phyloP scores from a whole-genome alignment of 2,329 filamentous ascomycete species.

The Teratosphaeria viscida region DNA sequence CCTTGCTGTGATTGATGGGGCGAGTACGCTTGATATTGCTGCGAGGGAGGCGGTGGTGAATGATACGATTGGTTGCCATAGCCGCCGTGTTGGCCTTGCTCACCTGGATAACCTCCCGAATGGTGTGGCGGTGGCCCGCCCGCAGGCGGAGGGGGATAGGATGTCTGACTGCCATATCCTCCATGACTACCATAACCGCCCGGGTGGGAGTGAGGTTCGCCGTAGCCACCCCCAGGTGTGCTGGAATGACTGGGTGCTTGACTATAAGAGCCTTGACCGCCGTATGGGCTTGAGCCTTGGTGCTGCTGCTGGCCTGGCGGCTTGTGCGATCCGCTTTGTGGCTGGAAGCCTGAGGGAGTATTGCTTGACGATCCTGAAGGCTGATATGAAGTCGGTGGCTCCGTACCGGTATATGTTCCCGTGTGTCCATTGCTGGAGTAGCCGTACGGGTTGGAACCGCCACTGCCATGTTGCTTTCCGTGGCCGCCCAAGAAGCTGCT shows the following conservation, averaged over 20 bases:
- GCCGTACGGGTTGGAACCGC: slow-evolving; percentile 22
- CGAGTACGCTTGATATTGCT: slow-evolving; percentile 11
- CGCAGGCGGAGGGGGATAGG: neutral
- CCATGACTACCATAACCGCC: slow-evolving; percentile 5
- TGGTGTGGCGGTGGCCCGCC: neutral
- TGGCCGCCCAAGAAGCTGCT: slow-evolving; percentile 22
- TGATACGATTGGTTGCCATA: slow-evolving; percentile 2
- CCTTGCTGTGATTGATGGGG: slow-evolving; percentile 7
- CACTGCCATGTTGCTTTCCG: slow-evolving; percentile 19
- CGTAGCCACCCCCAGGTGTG: neutral
- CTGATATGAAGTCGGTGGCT: slow-evolving; percentile 27
- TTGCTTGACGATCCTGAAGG: slow-evolving; percentile 12
- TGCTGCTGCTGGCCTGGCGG: slow-evolving; percentile 11
- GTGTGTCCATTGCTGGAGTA: slow-evolving; percentile 24
- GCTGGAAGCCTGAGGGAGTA: slow-evolving; percentile 4
- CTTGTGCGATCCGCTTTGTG: slow-evolving; percentile 13
- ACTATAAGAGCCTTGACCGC: neutral
- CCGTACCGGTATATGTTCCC: slow-evolving; percentile 27
- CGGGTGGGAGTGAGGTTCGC: neutral
- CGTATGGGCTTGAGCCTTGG: slow-evolving; percentile 5
- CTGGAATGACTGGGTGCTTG: neutral
- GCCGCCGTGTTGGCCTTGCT: neutral
- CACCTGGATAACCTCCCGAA: slow-evolving; percentile 3
- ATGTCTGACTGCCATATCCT: slow-evolving; percentile 11
- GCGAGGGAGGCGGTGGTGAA: slow-evolving; percentile 5